Conservation (phyloP, 495 filamentous ascomycete species). For the Podospora anserina region DNA sequence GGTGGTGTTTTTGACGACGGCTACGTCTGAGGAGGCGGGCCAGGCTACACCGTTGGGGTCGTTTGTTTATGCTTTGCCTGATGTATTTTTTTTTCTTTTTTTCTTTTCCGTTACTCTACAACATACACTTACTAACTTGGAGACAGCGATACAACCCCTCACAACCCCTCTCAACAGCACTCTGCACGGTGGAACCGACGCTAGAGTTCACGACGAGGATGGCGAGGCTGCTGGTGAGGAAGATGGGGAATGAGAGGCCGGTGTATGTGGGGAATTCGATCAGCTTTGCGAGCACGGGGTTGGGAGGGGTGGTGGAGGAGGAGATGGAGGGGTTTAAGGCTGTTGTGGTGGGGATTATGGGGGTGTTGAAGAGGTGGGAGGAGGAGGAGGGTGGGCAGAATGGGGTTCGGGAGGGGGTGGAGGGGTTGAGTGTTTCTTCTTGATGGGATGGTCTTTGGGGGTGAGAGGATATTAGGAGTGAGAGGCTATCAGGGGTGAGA, state of each 20-base stretch:
- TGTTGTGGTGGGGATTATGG: constrained; percentile 65
- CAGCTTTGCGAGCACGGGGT: constrained; percentile 60
- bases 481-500: too few relatives aligned
- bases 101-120: constrained; percentile 6
- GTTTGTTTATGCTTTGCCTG: constrained; percentile 89
- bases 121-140: not conserved
- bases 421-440: constrained; percentile 5
- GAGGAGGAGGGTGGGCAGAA: constrained; percentile 4
- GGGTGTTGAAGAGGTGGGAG: constrained; percentile 32
- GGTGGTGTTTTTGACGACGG: constrained; percentile 73
- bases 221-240: constrained; percentile 74
- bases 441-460: not conserved
- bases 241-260: constrained; percentile 53
- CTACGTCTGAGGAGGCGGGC: constrained; percentile 56
- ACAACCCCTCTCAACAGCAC: constrained; percentile 70
- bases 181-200: constrained; percentile 70
- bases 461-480: too few relatives aligned
- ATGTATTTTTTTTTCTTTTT: constrained; percentile 54
- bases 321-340: constrained; percentile 84
- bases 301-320: constrained; percentile 80
- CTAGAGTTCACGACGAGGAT: constrained; percentile 82
- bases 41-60: constrained; percentile 62
- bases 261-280: constrained; percentile 83
- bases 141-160: constrained; percentile 52
- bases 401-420: constrained; percentile 1